A percentile compares a stretch with the other conserved stretches of the same genome.
phyloP scores from a whole-genome alignment of 2,329 filamentous ascomycete genomes.

The Apiospora saccharicola region DNA sequence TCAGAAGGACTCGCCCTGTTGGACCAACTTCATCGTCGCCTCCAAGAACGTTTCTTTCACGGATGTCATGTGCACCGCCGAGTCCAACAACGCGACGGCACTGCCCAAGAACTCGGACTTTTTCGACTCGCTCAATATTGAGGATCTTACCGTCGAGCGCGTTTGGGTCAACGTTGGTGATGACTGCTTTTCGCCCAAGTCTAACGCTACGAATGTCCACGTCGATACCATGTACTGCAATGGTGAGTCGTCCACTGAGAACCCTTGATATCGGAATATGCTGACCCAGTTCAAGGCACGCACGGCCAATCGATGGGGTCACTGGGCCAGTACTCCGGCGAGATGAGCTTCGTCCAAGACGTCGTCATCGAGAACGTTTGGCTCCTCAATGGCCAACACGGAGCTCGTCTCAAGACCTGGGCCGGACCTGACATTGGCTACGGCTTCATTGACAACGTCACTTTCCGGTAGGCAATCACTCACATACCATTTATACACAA shows the following conservation, averaged over 20 bases:
- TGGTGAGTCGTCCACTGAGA: conserved; percentile 33
- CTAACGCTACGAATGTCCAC: conserved; percentile 64
- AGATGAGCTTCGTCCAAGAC: conserved; percentile 62
- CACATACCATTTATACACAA: neutral
- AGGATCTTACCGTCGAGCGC: conserved; percentile 59
- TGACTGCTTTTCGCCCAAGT: conserved; percentile 68
- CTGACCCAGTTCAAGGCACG: conserved; percentile 43
- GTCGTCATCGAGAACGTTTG: conserved; percentile 67
- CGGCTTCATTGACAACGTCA: conserved; percentile 68
- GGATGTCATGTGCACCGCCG: conserved; percentile 61
- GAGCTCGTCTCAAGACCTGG: conserved; percentile 68
- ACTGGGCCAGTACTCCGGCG: conserved; percentile 63
- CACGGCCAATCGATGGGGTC: conserved; percentile 66
- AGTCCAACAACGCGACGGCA: conserved; percentile 52
- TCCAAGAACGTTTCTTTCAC: conserved; percentile 62
- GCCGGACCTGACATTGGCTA: conserved; percentile 64
- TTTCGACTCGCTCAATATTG: conserved; percentile 66
- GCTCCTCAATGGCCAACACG: conserved; percentile 58
- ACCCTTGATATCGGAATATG: neutral
- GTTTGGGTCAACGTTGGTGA: conserved; percentile 63
- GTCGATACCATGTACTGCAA: conserved; percentile 69
- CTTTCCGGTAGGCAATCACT: conserved; percentile 48
- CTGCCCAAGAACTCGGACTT: conserved; percentile 69
- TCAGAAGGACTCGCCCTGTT: conserved; percentile 67
- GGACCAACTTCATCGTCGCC: conserved; percentile 69